phyloP scores from a whole-genome alignment of 169 alveolate genomes.

The Eimeria sp. region DNA sequence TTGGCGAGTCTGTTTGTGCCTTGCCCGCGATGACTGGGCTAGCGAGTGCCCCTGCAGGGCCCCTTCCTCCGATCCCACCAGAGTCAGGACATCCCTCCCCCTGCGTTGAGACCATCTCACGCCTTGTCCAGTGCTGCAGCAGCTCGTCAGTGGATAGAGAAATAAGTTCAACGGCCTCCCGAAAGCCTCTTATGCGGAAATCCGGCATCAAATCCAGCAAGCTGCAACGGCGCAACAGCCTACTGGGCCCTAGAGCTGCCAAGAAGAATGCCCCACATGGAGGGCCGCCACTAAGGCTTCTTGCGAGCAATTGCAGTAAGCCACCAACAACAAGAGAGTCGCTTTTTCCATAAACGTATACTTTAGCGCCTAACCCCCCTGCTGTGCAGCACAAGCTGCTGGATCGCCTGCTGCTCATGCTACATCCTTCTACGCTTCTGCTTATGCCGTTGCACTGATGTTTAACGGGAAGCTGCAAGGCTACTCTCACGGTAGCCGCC shows the following conservation, averaged over 20 bases:
- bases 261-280: slow-evolving; percentile 43
- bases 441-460: not conserved
- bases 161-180: slow-evolving; percentile 38
- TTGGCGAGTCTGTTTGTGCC: not conserved
- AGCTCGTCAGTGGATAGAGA: slow-evolving; percentile 12
- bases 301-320: slow-evolving; percentile 37
- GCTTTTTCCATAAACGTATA: slow-evolving; percentile 28
- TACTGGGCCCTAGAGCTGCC: slow-evolving; percentile 9
- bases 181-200: slow-evolving; percentile 31
- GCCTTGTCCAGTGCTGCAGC: not conserved
- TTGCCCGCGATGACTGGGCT: not conserved
- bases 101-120: not conserved
- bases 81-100: not conserved
- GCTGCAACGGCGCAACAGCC: slow-evolving; percentile 40
- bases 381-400: slow-evolving; percentile 41
- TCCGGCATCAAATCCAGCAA: slow-evolving; percentile 44
- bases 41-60: not conserved
- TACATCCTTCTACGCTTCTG: not conserved
- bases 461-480: not conserved
- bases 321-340: slow-evolving; percentile 70
- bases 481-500: slow-evolving; percentile 40
- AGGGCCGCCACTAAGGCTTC: slow-evolving; percentile 47
- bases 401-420: not conserved
- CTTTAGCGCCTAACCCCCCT: not conserved
- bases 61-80: not conserved